Evolutionary conservation across 2,329 filamentous ascomycete genomes (phyloP).

Genomic region (Aspergillus arachidicola): DNA sequence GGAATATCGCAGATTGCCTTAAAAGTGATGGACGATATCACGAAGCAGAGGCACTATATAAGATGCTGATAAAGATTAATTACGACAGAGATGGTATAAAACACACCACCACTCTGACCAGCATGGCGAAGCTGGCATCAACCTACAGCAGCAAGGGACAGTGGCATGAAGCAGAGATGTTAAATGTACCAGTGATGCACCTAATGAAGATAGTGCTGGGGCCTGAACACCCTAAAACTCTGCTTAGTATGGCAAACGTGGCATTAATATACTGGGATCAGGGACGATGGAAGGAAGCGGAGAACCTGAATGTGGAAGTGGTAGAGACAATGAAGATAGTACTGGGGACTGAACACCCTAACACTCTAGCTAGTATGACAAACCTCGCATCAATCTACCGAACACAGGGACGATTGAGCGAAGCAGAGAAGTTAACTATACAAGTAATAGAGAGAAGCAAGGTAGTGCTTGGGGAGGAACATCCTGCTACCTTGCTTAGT

Average conservation of each 20-base stretch:
- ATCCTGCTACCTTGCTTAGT: constrained; percentile 1
- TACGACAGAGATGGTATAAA: no score
- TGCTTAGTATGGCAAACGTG: neutral
- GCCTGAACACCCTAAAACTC: neutral
- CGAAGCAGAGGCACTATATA: no score
- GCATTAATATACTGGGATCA: neutral
- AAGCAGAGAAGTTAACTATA: neutral
- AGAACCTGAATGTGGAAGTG: neutral
- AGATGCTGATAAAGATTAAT: no score
- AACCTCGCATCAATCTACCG: no score
- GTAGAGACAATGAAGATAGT: neutral
- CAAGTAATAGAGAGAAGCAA: neutral
- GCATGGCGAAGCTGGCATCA: rapidly evolving
- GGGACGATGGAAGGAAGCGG: constrained; percentile 4
- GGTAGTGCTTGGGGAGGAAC: neutral
- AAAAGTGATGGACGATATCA: no score
- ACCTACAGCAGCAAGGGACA: constrained; percentile 6
- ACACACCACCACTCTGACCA: rapidly evolving
- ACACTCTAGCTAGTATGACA: no score
- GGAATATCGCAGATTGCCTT: no score
- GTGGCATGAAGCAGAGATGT: constrained; percentile 10
- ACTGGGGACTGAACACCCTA: no score
- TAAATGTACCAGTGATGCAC: no score
- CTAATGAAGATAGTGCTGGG: neutral
- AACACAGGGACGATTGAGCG: neutral